Conservation (phyloP, 345 rosid genomes). For the Dipteronia dyeriana region DNA sequence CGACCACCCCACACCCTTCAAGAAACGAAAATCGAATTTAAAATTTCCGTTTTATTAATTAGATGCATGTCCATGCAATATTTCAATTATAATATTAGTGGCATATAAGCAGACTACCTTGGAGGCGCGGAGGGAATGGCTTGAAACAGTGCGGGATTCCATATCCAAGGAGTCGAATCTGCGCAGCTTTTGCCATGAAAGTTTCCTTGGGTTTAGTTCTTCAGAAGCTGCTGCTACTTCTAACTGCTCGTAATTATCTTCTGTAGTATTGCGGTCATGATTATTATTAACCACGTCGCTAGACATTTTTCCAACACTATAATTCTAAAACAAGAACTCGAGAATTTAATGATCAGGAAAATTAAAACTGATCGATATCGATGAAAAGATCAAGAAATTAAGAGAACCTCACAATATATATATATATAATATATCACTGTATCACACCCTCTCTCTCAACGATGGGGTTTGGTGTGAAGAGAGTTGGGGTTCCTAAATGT, state of each 20-base stretch:
- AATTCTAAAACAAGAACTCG: not conserved
- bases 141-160: constrained; percentile 33
- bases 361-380: not conserved
- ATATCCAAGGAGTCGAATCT: constrained; percentile 47
- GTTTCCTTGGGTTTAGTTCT: constrained; percentile 22
- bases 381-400: not conserved
- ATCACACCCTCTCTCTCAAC: too few species aligned
- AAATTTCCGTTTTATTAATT: not conserved
- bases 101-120: constrained; percentile 28
- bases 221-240: not conserved
- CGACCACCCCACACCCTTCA: constrained; percentile 30
- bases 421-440: too few species aligned
- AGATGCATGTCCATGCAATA: too few species aligned
- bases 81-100: not conserved
- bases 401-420: too few species aligned
- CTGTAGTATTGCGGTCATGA: not conserved
- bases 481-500: too few species aligned
- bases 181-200: constrained; percentile 29
- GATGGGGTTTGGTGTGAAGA: too few species aligned
- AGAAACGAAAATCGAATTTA: too few species aligned
- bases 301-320: not conserved
- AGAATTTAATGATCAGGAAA: not conserved
- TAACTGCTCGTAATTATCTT: not conserved
- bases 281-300: not conserved
- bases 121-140: constrained; percentile 23